Percentiles rank a stretch among this genome's conserved stretches.
Conservation (phyloP, 192 early-diverging fungal species). For the Coemansia sp. region DNA sequence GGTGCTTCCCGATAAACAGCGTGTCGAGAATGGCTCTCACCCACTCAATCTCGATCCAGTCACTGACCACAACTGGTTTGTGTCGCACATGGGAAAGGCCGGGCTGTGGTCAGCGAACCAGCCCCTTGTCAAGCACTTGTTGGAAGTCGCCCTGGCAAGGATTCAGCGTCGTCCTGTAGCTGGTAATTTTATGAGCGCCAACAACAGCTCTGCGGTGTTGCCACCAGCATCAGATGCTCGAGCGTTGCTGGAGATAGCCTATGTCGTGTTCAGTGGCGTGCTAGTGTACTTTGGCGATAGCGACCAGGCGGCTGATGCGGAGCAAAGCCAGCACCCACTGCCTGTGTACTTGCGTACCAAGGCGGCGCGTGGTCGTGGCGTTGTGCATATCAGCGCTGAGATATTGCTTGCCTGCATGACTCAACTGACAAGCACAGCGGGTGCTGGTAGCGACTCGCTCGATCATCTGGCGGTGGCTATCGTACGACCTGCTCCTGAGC, state of each 20-base stretch:
- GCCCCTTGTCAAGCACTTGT: conserved; percentile 28
- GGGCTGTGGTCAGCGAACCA: conserved; percentile 27
- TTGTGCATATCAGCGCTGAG: conserved; percentile 26
- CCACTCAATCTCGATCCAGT: conserved; percentile 8
- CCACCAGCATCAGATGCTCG: neutral
- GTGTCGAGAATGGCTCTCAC: conserved; percentile 6
- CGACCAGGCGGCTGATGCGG: neutral
- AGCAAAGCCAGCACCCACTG: neutral
- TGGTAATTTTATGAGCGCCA: neutral
- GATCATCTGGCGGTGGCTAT: conserved; percentile 17
- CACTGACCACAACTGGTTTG: conserved; percentile 2
- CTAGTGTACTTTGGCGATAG: conserved; percentile 8
- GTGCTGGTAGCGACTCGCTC: neutral
- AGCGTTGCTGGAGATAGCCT: conserved; percentile 22
- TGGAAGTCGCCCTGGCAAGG: conserved; percentile 29
- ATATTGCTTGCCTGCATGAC: conserved; percentile 23
- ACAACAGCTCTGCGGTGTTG: neutral
- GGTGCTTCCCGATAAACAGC: conserved; percentile 26
- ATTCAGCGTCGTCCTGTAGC: conserved; percentile 3
- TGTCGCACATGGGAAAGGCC: neutral
- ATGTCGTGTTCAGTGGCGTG: conserved; percentile 29
- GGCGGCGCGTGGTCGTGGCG: conserved; percentile 20
- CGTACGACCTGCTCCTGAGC: conserved; percentile 7
- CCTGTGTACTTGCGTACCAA: conserved; percentile 16
- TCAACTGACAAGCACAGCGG: conserved; percentile 1